Conservation (phyloP, 805 yeast genomes). For the Komagataella mondaviorum region DNA sequence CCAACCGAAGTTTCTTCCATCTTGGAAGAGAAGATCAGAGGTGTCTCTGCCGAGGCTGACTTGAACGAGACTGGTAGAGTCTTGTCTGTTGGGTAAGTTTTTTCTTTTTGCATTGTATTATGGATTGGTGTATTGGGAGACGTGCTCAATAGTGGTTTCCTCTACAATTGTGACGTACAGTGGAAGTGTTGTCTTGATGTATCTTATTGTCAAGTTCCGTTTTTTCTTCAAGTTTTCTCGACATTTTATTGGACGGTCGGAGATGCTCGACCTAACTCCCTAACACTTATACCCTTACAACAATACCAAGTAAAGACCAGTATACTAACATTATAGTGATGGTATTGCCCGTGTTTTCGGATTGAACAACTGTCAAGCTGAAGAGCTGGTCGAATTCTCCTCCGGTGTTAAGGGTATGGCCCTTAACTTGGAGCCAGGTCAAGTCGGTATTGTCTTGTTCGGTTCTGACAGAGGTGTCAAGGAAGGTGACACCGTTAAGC, state of each 20-base stretch:
- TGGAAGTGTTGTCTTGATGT: not conserved
- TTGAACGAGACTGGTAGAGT: slow-evolving; percentile 99
- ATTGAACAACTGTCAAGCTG: slow-evolving; percentile 98
- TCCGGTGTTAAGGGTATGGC: slow-evolving; percentile 99
- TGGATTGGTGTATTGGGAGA: slow-evolving; percentile 2
- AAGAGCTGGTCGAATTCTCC: slow-evolving; percentile 97
- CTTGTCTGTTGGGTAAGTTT: slow-evolving; percentile 84
- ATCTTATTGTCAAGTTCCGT: not conserved
- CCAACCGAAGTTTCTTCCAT: slow-evolving; percentile 99
- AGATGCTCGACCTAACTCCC: not conserved
- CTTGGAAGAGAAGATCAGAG: slow-evolving; percentile 98
- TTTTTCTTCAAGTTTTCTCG: slow-evolving; percentile 1
- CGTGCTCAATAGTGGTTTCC: not conserved
- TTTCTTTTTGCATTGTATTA: slow-evolving; percentile 1
- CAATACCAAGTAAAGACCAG: not conserved
- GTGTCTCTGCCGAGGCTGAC: slow-evolving; percentile 94
- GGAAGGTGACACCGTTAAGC: slow-evolving; percentile 99
- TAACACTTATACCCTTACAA: not conserved
- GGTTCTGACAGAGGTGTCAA: slow-evolving; percentile 98
- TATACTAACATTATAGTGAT: slow-evolving; percentile 55
- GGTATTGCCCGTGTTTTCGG: slow-evolving; percentile 99
- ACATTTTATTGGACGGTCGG: not conserved
- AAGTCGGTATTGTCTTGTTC: slow-evolving; percentile 99
- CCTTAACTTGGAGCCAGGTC: slow-evolving; percentile 98
- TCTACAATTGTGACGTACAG: slow-evolving; percentile 1